Percentiles rank a stretch among this genome's conserved stretches.
Evolutionary conservation across 2,329 filamentous ascomycete species (phyloP).

Genomic region (Aspergillus jensenii): DNA sequence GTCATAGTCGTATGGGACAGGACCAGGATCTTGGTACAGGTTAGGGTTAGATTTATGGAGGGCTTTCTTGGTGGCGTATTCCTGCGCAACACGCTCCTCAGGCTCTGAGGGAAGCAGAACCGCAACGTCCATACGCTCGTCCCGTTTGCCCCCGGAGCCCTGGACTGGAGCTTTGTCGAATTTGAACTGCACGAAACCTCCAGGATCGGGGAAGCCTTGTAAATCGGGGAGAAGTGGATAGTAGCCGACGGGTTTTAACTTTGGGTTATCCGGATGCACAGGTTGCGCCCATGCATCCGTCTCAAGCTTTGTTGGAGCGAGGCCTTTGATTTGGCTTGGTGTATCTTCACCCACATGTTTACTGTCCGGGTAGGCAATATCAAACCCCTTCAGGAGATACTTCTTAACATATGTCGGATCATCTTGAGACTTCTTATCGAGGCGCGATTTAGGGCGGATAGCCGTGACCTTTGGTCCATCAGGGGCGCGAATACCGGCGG

Average conservation of each 20-base stretch:
- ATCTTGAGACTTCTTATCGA: conserved; percentile 47
- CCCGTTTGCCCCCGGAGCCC: conserved; percentile 49
- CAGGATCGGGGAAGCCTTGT: conserved; percentile 58
- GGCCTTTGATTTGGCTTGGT: conserved; percentile 52
- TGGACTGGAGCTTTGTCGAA: conserved; percentile 61
- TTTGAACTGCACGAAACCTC: conserved; percentile 61
- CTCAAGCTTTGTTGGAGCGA: conserved; percentile 55
- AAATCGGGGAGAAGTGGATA: conserved; percentile 64
- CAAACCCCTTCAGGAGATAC: conserved; percentile 63
- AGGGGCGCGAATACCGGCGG: conserved; percentile 36
- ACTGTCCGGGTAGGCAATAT: conserved; percentile 63
- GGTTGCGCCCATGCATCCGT: conserved; percentile 60
- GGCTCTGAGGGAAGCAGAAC: conserved; percentile 54
- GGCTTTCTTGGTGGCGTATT: conserved; percentile 49
- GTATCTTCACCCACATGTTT: conserved; percentile 59
- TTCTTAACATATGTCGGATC: conserved; percentile 62
- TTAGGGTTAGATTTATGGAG: conserved; percentile 52
- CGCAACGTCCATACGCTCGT: conserved; percentile 60
- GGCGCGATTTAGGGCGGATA: conserved; percentile 25
- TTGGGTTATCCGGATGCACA: conserved; percentile 58
- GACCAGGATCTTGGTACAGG: conserved; percentile 52
- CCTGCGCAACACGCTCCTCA: conserved; percentile 48
- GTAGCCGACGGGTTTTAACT: conserved; percentile 57
- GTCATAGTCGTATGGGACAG: conserved; percentile 58
- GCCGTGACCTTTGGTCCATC: conserved; percentile 31